Percentiles rank a stretch among this genome's conserved stretches.
phyloP scores from a whole-genome alignment of 371 early-diverging fungal genomes.

The Zychaea mexicana region DNA sequence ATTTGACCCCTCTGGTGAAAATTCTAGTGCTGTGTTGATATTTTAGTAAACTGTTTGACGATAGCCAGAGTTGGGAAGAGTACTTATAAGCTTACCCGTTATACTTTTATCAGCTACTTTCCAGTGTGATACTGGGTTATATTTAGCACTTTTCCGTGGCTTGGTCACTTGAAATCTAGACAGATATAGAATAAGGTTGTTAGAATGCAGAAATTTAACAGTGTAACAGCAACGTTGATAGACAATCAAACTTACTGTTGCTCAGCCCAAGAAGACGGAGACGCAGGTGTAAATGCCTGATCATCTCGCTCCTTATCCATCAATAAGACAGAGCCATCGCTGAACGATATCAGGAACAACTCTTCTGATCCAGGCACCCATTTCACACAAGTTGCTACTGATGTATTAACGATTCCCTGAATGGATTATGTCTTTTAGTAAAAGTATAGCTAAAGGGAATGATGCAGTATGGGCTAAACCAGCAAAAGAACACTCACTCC shows the following conservation, averaged over 20 bases:
- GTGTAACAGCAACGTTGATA: background rate
- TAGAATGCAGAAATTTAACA: background rate
- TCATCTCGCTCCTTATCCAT: slow-evolving; percentile 56
- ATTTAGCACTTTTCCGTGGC: slow-evolving; percentile 39
- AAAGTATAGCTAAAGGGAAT: background rate
- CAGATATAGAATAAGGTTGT: background rate
- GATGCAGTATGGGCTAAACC: too few species aligned
- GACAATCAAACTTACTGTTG: slow-evolving; percentile 8
- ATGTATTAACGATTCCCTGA: slow-evolving; percentile 68
- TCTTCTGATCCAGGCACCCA: slow-evolving; percentile 93
- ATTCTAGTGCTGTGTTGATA: slow-evolving; percentile 61
- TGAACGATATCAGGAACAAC: slow-evolving; percentile 80
- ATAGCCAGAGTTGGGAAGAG: background rate
- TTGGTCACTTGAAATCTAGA: slow-evolving; percentile 21
- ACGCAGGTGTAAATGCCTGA: slow-evolving; percentile 10
- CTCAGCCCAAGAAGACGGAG: slow-evolving; percentile 13
- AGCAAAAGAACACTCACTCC: slow-evolving; percentile 22
- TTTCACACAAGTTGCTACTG: slow-evolving; percentile 74
- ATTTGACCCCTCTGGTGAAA: slow-evolving; percentile 86
- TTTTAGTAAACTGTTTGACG: background rate
- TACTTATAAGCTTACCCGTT: slow-evolving; percentile 47
- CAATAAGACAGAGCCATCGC: slow-evolving; percentile 76
- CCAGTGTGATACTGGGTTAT: slow-evolving; percentile 83
- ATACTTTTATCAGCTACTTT: slow-evolving; percentile 65
- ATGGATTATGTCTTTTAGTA: background rate